Conservation (phyloP, 2,329 filamentous ascomycete genomes). For the Verruconis gallopava region DNA sequence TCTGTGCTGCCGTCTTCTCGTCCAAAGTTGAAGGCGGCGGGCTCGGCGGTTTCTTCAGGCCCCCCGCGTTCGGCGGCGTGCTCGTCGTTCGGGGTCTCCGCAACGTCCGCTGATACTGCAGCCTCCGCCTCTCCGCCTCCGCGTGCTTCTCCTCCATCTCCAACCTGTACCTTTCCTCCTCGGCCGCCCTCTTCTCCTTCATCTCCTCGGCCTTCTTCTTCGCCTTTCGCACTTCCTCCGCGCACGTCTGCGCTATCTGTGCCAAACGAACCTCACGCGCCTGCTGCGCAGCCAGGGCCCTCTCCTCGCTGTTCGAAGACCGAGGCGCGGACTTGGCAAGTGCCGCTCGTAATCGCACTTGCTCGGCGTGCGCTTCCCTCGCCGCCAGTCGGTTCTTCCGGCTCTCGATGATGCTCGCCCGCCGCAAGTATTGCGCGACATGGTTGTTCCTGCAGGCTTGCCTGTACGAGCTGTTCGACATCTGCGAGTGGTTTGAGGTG, state of each 20-base stretch:
- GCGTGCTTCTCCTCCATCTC: constrained; percentile 73
- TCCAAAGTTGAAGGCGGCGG: constrained; percentile 28
- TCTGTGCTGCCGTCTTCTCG: constrained; percentile 48
- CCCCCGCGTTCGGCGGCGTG: constrained; percentile 36
- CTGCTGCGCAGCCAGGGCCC: constrained; percentile 63
- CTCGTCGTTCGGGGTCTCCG: constrained; percentile 47
- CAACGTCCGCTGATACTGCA: constrained; percentile 36
- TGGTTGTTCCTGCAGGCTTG: constrained; percentile 56
- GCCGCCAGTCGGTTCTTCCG: constrained; percentile 69
- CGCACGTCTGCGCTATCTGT: constrained; percentile 68
- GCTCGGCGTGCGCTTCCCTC: constrained; percentile 69
- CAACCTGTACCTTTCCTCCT: constrained; percentile 52
- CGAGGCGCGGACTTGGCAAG: constrained; percentile 58
- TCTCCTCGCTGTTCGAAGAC: constrained; percentile 57
- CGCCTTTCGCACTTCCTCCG: constrained; percentile 69
- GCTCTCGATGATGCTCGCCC: constrained; percentile 68
- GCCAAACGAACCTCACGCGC: constrained; percentile 69
- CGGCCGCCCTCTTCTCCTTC: constrained; percentile 66
- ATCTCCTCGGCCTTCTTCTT: constrained; percentile 74
- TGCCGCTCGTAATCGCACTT: constrained; percentile 64
- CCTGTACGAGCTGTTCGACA: constrained; percentile 45
- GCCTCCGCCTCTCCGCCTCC: constrained; percentile 60
- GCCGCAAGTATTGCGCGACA: constrained; percentile 64
- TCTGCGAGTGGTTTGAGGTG: constrained; percentile 60
- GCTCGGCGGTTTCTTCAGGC: constrained; percentile 21